Evolutionary conservation across 345 rosid species (phyloP).

Genomic region (Limnanthes douglasii): DNA sequence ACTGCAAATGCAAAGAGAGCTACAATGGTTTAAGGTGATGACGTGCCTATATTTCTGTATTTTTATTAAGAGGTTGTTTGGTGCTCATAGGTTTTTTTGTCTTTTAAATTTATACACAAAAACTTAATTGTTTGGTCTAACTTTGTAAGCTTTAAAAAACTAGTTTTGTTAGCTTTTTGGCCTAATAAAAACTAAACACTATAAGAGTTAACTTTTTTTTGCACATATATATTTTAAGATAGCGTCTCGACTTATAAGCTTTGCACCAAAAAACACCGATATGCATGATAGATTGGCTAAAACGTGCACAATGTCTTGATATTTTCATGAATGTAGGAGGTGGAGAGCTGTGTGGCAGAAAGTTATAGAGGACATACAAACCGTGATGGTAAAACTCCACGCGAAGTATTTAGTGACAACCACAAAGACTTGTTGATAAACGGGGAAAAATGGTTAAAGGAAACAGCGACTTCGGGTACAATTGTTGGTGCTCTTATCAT

Average conservation of each 20-base stretch:
- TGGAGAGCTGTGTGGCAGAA: constrained; percentile 12
- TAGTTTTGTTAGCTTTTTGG: too few relatives aligned
- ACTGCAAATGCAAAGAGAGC: constrained; percentile 19
- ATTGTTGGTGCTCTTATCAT: constrained; percentile 18
- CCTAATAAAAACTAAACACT: too few relatives aligned
- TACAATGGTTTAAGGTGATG: constrained; percentile 20
- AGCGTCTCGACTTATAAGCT: too few relatives aligned
- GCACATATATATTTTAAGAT: too few relatives aligned
- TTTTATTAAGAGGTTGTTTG: too few relatives aligned
- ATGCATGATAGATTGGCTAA: too few relatives aligned
- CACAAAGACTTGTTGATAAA: constrained; percentile 9
- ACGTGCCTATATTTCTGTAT: background rate
- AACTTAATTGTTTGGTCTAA: background rate
- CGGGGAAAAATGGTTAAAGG: constrained; percentile 23
- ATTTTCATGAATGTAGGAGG: constrained; percentile 15
- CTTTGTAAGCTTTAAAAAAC: background rate
- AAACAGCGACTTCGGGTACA: constrained; percentile 16
- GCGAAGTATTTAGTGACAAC: constrained; percentile 12
- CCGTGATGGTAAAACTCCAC: constrained; percentile 12
- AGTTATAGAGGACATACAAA: constrained; percentile 9
- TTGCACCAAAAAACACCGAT: too few relatives aligned
- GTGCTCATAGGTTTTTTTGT: too few relatives aligned
- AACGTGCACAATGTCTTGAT: too few relatives aligned
- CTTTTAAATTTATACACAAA: background rate
- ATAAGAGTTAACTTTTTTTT: background rate